A percentile compares a stretch with the other conserved stretches of the same genome.
These are phyloP conservation scores for Cladosporium sp. DNA, from an alignment of 2,329 filamentous ascomycete genomes.

Conservation along the genomic window DNA sequence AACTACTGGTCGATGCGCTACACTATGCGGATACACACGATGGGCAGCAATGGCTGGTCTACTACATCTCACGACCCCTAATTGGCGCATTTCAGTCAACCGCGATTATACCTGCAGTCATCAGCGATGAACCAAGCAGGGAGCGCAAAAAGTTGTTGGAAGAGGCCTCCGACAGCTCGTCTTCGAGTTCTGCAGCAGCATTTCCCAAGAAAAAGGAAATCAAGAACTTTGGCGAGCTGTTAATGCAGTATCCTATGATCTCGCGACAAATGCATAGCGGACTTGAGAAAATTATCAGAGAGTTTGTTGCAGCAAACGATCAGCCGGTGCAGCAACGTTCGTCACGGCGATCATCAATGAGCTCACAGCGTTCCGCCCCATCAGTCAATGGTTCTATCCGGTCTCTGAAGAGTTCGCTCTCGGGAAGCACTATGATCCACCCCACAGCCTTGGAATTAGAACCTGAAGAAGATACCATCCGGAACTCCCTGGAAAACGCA, in stretches of 20 bases:
- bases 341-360: constrained; percentile 31
- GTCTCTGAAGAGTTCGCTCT: constrained; percentile 31
- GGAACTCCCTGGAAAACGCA: constrained; percentile 81
- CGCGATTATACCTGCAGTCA: constrained; percentile 62
- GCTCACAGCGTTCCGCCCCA: constrained; percentile 30
- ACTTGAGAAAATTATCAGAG: constrained; percentile 80
- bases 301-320: constrained; percentile 81
- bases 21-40: constrained; percentile 90
- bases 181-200: constrained; percentile 37
- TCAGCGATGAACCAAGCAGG: constrained; percentile 31
- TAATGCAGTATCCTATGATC: constrained; percentile 92
- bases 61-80: constrained; percentile 88
- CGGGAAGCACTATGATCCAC: constrained; percentile 36
- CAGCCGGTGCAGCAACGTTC: constrained; percentile 55
- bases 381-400: constrained; percentile 32
- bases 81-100: constrained; percentile 77
- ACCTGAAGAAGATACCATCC: constrained; percentile 88
- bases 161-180: constrained; percentile 23
- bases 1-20: constrained; percentile 74
- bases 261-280: constrained; percentile 93
- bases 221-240: constrained; percentile 80
- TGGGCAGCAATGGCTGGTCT: constrained; percentile 89
- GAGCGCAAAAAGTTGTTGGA: constrained; percentile 29
- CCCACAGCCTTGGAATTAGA: constrained; percentile 63
- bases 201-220: constrained; percentile 79